Base-by-base conservation (phyloP, 768 basidiomycete species). In the Trametes coccinea region DNA sequence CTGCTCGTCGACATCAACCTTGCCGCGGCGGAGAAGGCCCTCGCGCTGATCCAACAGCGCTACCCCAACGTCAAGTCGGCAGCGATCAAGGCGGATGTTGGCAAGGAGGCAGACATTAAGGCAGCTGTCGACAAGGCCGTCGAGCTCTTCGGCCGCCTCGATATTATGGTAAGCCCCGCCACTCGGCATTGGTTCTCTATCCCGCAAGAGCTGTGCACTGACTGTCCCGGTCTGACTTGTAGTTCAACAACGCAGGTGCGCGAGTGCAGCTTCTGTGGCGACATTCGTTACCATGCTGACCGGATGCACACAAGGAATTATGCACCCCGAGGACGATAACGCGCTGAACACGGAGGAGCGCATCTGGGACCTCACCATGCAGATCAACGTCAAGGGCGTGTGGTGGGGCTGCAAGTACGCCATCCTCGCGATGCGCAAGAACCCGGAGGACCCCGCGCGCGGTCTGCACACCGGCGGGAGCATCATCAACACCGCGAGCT, bases 391-490 rank as follows among this genome's bases (percentile, higher is more conserved):
- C 71, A 99, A 98, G 77, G 97, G 97, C 53, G 97, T 98, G 61
- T 98, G 96, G 97, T 99, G 90, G 88, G 97, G 97, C 34, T 95
- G 91, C 82, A 98, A 98, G 77, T 89, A 98, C 70, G 97, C 96
- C 5, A 95, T 99, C 71, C 79, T 89, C 53, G 97, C 97, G 40
- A 99, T 99, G 96, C 88, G 93, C 62, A 76, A 92, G 63, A 99
- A 99, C 76, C 84, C 92, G 10, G 84, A 84, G 48, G 95, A 98
- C 60, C 82, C 83, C 61, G 77, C 83, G 62, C 93, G 89, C 74
- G 90, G 92, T 3, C 83, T 98, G 11, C 88, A 83, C 69, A 77
- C 79, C 10, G 92, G 92, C 47, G 92, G 92, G 60, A 93, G 92
- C 68, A 95, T 99, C 78, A 98, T 98, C 78, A 98, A 98, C 77